These are phyloP conservation scores for Peniophora sp. DNA, from an alignment of 1,284 basidiomycete species.

Conservation along the genomic window DNA sequence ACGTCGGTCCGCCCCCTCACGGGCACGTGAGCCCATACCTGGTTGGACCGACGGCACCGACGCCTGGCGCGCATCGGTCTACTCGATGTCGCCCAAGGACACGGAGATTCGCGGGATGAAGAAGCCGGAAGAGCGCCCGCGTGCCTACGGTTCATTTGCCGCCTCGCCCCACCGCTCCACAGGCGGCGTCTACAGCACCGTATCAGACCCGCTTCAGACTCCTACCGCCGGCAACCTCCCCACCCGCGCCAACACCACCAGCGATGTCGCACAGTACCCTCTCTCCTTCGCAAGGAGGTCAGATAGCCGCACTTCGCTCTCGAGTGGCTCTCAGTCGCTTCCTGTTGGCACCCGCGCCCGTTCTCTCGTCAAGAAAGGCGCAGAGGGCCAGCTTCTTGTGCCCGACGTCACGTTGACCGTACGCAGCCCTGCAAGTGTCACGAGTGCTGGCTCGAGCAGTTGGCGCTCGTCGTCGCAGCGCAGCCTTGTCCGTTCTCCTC, in stretches of 20 bases:
- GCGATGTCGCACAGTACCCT: constrained; percentile 45
- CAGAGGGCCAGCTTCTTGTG: constrained; percentile 58
- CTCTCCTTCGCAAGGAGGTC: constrained; percentile 43
- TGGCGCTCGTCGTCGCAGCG: constrained; percentile 14
- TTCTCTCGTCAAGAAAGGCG: constrained; percentile 43
- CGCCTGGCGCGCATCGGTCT: constrained; percentile 56
- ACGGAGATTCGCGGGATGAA: constrained; percentile 16
- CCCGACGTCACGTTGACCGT: constrained; percentile 47
- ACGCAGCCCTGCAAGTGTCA: constrained; percentile 22
- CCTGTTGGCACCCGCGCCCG: constrained; percentile 18
- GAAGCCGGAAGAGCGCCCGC: constrained; percentile 14
- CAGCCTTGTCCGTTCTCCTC: constrained; percentile 28
- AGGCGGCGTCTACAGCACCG: constrained; percentile 43
- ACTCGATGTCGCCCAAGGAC: constrained; percentile 30
- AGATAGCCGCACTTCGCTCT: constrained; percentile 38
- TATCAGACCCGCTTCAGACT: constrained; percentile 23
- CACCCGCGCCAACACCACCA: constrained; percentile 19
- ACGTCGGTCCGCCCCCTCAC: constrained; percentile 16
- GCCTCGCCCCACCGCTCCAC: constrained; percentile 38
- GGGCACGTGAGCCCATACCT: constrained; percentile 36
- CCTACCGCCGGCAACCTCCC: constrained; percentile 15
- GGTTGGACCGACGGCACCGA: constrained; percentile 65
- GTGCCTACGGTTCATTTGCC: constrained; percentile 35
- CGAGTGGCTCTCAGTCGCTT: constrained; percentile 18
- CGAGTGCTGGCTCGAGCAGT: constrained; percentile 14